Base-by-base conservation (phyloP, 495 filamentous ascomycete genomes). In the Tuber magnatum region DNA sequence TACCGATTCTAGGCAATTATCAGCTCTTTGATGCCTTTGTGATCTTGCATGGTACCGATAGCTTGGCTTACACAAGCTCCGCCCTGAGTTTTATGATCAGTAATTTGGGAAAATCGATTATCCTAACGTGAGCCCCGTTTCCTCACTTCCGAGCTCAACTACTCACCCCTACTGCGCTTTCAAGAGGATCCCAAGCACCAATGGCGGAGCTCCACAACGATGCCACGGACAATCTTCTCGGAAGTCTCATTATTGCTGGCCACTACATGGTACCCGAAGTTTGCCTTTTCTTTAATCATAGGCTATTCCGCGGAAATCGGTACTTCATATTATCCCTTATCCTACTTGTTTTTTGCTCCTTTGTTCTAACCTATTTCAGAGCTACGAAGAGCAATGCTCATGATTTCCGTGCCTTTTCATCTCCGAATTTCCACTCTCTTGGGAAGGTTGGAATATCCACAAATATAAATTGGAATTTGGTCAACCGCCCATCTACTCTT, bases 231-330 rank as follows among this genome's bases (percentile, higher is more conserved):
- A 99, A 99, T 80, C 86, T 99, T 22, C 90, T 99, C 18, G 92
- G 93, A 41, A 93, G 93, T 35, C 86, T 98, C 73, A 94, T 97
- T 81, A 92, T 99, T 75, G 95, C 95, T 10, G 94, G 94, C 69
- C 95, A 96, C 73, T 99, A 97, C 84, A 92, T 93, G 85, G 94
- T 99, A 77, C 94, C 95, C 0, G 95, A 99, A 83, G 94, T 99
- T 43, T 94, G 93, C 82, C 86, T 99, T 69, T 97, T 96, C 86
- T 99, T 99, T 87, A 92, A 95, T 83, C 91, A 96, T 85, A 92
- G 88, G 70, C 88, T 99, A n/a, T 97, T 92, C 83, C 90, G 95
- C 22, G 95, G 94, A 22, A 97, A 97, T 82, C 88, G 95, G 68
- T 80, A 81, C 3, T 65, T 73, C 32, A 48, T 32, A 51, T 39